phyloP scores from a whole-genome alignment of 257 asterid genomes.

The Hygrophila difformis region DNA sequence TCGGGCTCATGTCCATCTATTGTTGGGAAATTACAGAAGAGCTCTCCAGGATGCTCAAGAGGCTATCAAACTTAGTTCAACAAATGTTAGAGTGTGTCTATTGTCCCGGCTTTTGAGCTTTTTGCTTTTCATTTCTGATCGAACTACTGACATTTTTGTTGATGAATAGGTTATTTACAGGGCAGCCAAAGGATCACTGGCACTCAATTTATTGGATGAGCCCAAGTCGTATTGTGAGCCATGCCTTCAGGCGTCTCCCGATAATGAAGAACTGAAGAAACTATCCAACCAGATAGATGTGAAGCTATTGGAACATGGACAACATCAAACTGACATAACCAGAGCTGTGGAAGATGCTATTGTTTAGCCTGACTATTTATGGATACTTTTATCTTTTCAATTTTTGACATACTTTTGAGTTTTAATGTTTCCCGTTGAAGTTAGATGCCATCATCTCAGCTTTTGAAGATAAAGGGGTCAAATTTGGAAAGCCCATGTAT shows the following conservation, averaged over 20 bases:
- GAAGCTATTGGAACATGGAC: conserved; percentile 37
- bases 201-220: conserved; percentile 63
- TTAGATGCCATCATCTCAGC: conserved; percentile 59
- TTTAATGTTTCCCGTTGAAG: conserved; percentile 18
- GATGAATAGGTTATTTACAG: conserved; percentile 61
- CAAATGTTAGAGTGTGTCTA: conserved; percentile 52
- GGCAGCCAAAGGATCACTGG: conserved; percentile 76
- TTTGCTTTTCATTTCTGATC: background rate
- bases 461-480: conserved; percentile 54
- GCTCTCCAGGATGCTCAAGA: conserved; percentile 86
- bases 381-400: background rate
- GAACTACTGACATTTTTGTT: conserved; percentile 6
- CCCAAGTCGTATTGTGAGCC: conserved; percentile 56
- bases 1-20: conserved; percentile 86
- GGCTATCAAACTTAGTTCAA: conserved; percentile 54
- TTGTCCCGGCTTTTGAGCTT: conserved; percentile 3
- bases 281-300: conserved; percentile 51
- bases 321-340: conserved; percentile 45
- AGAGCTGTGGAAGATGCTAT: conserved; percentile 50
- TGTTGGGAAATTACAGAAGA: conserved; percentile 69
- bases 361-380: no score
- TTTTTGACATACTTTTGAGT: conserved; percentile 3
- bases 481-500: conserved; percentile 73
- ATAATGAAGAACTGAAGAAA: conserved; percentile 63
- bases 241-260: conserved; percentile 69